phyloP scores from a whole-genome alignment of 164 flowering plant genomes.

The Houttuynia cordata region DNA sequence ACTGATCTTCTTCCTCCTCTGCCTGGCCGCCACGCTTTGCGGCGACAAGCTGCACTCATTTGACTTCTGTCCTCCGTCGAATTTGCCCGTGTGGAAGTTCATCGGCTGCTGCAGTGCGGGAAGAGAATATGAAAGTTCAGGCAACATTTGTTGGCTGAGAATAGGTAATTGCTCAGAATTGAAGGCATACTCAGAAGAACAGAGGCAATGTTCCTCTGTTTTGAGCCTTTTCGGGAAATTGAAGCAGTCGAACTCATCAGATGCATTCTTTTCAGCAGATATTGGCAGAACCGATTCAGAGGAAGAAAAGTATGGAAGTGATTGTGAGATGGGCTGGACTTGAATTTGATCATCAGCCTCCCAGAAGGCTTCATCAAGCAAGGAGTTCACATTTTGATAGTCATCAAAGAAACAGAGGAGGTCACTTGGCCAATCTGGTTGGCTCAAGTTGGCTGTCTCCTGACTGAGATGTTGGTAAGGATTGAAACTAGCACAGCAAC shows the following conservation, averaged over 20 bases:
- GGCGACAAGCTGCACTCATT: slow-evolving; percentile 23
- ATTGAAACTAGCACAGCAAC: slow-evolving; percentile 2
- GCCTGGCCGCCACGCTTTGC: slow-evolving; percentile 77
- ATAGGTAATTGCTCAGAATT: slow-evolving; percentile 2
- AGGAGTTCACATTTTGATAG: background rate
- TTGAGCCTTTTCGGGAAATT: slow-evolving; percentile 8
- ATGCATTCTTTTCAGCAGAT: slow-evolving; percentile 1
- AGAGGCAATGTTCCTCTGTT: background rate
- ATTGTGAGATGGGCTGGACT: background rate
- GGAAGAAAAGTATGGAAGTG: slow-evolving; percentile 2
- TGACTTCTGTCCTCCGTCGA: slow-evolving; percentile 2
- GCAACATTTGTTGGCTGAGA: background rate
- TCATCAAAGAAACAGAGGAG: slow-evolving; percentile 4
- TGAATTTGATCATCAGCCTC: slow-evolving; percentile 3
- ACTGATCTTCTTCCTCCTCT: slow-evolving; percentile 75
- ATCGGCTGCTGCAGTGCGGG: slow-evolving; percentile 1
- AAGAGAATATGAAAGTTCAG: background rate
- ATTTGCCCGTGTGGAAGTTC: background rate
- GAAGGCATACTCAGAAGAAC: background rate
- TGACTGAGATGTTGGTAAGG: background rate
- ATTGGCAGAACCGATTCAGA: background rate
- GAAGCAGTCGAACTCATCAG: slow-evolving; percentile 3
- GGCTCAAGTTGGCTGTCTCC: slow-evolving; percentile 2
- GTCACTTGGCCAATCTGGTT: slow-evolving; percentile 1
- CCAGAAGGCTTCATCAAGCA: slow-evolving; percentile 4